phyloP scores from a whole-genome alignment of 306 rosid genomes.

The Corylus americana region DNA sequence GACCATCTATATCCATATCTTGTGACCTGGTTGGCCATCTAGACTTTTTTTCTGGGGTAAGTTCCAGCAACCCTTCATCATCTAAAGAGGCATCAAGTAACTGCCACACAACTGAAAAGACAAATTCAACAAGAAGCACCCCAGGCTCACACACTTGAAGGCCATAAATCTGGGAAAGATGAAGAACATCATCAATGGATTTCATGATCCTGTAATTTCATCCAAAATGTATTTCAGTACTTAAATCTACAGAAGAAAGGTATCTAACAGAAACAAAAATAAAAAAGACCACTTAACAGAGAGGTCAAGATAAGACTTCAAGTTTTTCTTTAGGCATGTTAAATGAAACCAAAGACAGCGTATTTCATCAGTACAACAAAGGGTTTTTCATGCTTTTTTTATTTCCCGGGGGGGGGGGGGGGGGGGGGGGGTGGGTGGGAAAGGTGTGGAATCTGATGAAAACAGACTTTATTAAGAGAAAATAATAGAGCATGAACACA shows the following conservation, averaged over 20 bases:
- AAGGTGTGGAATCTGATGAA: no score
- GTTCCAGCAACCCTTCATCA: conserved; percentile 78
- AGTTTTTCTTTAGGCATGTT: conserved; percentile 11
- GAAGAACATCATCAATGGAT: conserved; percentile 79
- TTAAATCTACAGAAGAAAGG: conserved; percentile 20
- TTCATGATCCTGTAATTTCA: conserved; percentile 72
- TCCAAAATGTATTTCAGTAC: conserved; percentile 28
- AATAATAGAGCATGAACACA: not conserved
- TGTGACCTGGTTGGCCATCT: conserved; percentile 58
- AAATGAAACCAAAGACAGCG: not conserved
- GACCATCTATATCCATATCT: conserved; percentile 67
- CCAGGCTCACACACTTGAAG: conserved; percentile 69
- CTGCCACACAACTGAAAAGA: conserved; percentile 76
- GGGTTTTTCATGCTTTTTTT: not conserved
- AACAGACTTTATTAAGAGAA: not conserved
- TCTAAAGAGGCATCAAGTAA: conserved; percentile 89
- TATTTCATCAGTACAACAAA: not conserved
- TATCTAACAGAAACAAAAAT: conserved; percentile 3
- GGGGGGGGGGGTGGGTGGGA: no score
- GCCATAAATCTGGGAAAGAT: conserved; percentile 65
- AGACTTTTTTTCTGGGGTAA: conserved; percentile 55
- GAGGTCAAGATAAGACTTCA: not conserved
- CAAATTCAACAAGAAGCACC: conserved; percentile 71
- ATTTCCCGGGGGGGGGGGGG: not conserved
- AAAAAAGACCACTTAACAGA: conserved; percentile 11